Evolutionary conservation across 352 stramenopile species (phyloP).

Genomic region (Pythium rhizo-oryzae): DNA sequence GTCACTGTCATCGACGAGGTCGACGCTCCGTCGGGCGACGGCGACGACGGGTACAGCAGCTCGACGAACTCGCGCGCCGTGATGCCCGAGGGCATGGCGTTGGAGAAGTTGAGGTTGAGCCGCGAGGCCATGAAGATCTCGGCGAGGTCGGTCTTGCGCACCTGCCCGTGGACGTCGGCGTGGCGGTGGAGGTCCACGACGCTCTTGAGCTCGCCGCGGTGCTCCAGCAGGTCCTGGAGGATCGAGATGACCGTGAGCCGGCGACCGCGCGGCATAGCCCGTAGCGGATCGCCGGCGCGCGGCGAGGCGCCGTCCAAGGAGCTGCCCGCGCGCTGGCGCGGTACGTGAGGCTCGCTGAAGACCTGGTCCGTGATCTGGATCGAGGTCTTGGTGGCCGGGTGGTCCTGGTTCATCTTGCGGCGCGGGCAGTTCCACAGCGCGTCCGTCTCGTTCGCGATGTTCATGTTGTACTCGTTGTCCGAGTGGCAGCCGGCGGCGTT

Average conservation of each 20-base stretch:
- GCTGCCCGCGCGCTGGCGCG: not conserved
- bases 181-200: conserved; percentile 66
- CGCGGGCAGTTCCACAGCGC: conserved; percentile 69
- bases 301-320: not conserved
- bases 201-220: conserved; percentile 70
- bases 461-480: conserved; percentile 40
- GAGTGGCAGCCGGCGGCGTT: conserved; percentile 27
- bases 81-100: conserved; percentile 32
- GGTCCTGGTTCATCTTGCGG: conserved; percentile 59
- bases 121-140: conserved; percentile 72
- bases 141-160: conserved; percentile 55
- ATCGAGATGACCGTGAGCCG: conserved; percentile 50
- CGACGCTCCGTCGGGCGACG: conserved; percentile 15
- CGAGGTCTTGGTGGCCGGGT: conserved; percentile 58
- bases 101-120: conserved; percentile 60
- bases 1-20: conserved; percentile 10
- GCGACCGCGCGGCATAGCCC: conserved; percentile 13
- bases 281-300: not conserved
- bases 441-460: conserved; percentile 47
- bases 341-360: not conserved
- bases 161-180: conserved; percentile 60
- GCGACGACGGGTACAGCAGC: conserved; percentile 49
- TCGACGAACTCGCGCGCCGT: conserved; percentile 63
- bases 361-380: conserved; percentile 58
- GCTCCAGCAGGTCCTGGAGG: conserved; percentile 72